Base-by-base conservation (phyloP, 345 rosid genomes). In the Lumnitzera littorea region DNA sequence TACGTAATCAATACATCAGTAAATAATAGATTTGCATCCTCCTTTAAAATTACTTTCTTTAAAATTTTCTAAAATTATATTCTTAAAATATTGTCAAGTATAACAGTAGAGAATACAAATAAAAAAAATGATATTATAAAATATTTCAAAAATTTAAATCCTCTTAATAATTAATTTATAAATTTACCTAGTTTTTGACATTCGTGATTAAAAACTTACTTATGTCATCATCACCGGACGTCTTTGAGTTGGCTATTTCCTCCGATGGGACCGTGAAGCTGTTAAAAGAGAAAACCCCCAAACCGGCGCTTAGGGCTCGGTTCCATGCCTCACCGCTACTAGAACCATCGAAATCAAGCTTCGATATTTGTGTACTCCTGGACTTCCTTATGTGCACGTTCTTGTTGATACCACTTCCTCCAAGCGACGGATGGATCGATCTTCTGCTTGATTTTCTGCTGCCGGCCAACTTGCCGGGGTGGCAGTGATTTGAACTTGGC, bases 261-360 rank as follows among this genome's bases (percentile, higher is more conserved):
- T 89, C 97, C 3, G 86, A 84, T 15, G 96, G 97, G 72, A 87
- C 43, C 56, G 78, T 74, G 79, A 94, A 94, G 53, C 99, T 96
- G 20, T 95, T 89, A 84, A 94, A 89, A 17, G 97, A 89, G 68
- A 89, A 87, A 27, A 94, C 63, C 47, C 97, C 97, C 1, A 94
- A 70, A 69, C 97, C 87, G 14, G 99, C 96, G 24, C 99, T 94
- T 0, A 97, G 90, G 4, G 97, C 97, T 46, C 99, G 81, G 74
- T 97, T 94, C 24, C 85, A 70, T 10, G 95, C 97, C 0, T 91
- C 95, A 0, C 99, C 91, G 41, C 87, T 87, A 73, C 73, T 83
- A 31, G 89, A 66, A n/a, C 90, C 99, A 1, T 94, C 97, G 51
- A 84, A 47, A 56, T 87, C 96, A 6, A 78, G 48, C 72, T 82